These are phyloP conservation scores for Austroboletus eburneus DNA, from an alignment of 768 basidiomycete genomes.

Conservation along the genomic window DNA sequence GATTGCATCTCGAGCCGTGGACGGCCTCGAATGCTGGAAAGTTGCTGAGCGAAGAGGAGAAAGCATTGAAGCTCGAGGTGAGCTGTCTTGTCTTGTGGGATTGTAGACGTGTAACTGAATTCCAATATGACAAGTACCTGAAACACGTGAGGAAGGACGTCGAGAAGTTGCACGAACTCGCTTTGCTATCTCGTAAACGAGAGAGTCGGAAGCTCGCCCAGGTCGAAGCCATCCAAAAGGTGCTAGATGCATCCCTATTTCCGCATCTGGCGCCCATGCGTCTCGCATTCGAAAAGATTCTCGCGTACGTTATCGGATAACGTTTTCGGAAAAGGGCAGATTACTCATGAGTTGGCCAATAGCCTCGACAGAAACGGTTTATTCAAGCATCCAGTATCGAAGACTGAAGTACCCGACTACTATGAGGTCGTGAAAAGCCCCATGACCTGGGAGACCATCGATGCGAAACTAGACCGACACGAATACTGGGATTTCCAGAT, in stretches of 20 bases:
- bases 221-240: conserved; percentile 58
- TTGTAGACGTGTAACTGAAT: neutral
- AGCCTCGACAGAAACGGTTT: conserved; percentile 71
- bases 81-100: conserved; percentile 19
- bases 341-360: conserved; percentile 8
- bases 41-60: conserved; percentile 77
- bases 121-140: conserved; percentile 38
- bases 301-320: conserved; percentile 49
- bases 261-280: conserved; percentile 58
- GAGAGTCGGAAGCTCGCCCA: conserved; percentile 78
- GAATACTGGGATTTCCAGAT: conserved; percentile 74
- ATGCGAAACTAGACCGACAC: conserved; percentile 73
- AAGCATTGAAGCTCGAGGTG: conserved; percentile 77
- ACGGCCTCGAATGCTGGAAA: conserved; percentile 68
- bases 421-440: conserved; percentile 81
- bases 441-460: conserved; percentile 86
- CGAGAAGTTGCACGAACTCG: conserved; percentile 61
- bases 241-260: conserved; percentile 63
- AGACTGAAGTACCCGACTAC: conserved; percentile 81
- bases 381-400: conserved; percentile 83
- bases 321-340: neutral
- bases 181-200: conserved; percentile 67
- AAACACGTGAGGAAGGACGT: conserved; percentile 71
- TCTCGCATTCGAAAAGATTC: conserved; percentile 65
- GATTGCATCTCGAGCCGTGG: conserved; percentile 97